Conservation (phyloP, 1,139 yeast species). For the Kodamaea ohmeri region DNA sequence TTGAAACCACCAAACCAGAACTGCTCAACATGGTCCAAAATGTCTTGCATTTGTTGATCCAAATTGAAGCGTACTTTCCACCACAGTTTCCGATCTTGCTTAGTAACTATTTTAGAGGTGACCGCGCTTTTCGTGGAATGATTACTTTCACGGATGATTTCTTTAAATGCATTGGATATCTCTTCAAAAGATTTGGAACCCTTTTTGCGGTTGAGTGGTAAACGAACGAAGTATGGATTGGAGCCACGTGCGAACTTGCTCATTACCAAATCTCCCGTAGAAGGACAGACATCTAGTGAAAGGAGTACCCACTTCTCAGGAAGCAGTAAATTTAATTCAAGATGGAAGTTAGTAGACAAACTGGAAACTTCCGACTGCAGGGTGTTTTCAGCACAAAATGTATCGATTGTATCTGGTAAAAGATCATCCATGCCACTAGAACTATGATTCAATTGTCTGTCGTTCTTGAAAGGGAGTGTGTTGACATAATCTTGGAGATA, state of each 20-base stretch:
- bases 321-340: slow-evolving; percentile 20
- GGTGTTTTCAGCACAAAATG: not conserved
- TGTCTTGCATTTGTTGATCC: slow-evolving; percentile 52
- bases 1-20: slow-evolving; percentile 82
- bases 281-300: slow-evolving; percentile 59
- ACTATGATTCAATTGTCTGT: slow-evolving; percentile 19
- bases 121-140: slow-evolving; percentile 53
- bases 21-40: slow-evolving; percentile 60
- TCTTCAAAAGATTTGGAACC: slow-evolving; percentile 41
- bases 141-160: slow-evolving; percentile 60
- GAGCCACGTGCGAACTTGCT: slow-evolving; percentile 39
- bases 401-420: slow-evolving; percentile 12
- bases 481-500: slow-evolving; percentile 36
- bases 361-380: slow-evolving; percentile 1
- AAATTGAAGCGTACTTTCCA: slow-evolving; percentile 68
- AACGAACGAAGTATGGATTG: slow-evolving; percentile 48
- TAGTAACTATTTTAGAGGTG: slow-evolving; percentile 50
- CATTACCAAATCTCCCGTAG: slow-evolving; percentile 56
- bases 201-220: slow-evolving; percentile 61
- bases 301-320: slow-evolving; percentile 61
- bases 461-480: slow-evolving; percentile 32
- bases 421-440: slow-evolving; percentile 16
- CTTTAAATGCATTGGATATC: slow-evolving; percentile 43
- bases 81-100: slow-evolving; percentile 69
- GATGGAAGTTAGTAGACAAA: slow-evolving; percentile 13